phyloP scores from a whole-genome alignment of 176 grass and related monocot species.

The Rhynchospora tenuis region DNA sequence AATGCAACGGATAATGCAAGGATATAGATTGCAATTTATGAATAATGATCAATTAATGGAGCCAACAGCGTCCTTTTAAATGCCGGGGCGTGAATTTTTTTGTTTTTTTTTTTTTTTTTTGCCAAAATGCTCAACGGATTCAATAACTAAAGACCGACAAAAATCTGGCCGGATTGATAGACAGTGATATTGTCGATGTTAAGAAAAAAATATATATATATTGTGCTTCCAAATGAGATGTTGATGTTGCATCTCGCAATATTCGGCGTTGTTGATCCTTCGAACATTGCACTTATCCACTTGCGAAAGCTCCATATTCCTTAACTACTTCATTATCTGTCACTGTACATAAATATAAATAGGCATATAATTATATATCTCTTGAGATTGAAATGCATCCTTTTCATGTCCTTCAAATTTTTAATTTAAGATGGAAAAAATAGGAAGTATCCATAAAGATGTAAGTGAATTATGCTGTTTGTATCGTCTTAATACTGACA shows the following conservation, averaged over 20 bases:
- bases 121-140: neutral
- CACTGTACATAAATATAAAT: neutral
- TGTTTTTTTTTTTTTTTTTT: neutral
- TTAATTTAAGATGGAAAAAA: neutral
- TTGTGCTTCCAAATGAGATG: neutral
- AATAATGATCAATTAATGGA: neutral
- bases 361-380: neutral
- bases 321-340: neutral
- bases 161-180: neutral
- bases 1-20: neutral
- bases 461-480: neutral
- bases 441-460: neutral
- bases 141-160: neutral
- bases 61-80: neutral
- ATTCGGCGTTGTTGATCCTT: neutral
- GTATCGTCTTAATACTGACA: neutral
- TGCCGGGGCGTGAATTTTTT: neutral
- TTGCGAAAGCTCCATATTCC: slow-evolving; percentile 10
- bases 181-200: neutral
- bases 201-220: neutral
- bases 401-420: neutral
- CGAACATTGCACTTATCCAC: neutral
- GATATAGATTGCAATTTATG: neutral
- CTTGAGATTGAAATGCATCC: neutral
- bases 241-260: neutral